Base-by-base conservation (phyloP, 1,139 yeast genomes). In the Sugiyamaella neomexicana region DNA sequence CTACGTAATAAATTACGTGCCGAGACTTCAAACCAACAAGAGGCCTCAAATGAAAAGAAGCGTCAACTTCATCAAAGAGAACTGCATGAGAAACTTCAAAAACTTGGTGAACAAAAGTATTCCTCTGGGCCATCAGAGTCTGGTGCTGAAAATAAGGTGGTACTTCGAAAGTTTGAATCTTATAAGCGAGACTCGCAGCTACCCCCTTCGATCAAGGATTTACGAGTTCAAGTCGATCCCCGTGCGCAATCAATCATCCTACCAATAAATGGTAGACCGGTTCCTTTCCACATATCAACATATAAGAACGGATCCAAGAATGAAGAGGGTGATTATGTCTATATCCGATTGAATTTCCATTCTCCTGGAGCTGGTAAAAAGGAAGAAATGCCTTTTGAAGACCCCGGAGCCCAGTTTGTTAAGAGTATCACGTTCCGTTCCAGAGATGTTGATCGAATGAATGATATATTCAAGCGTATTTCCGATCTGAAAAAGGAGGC, bases 241-340 rank as follows among this genome's bases (percentile, higher is more conserved):
- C 89, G 89, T 66, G 81, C 87, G 58, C 97, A 90, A 72, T 89
- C 98, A 0, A 87, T 93, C 54, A 81, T 93, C 58, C 75, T 93
- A 57, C 99, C 99, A 50, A 87, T 93, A 58, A 83, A 86, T 65
- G 99, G 99, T 58, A 81, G 99, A 67, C 97, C 99, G 1, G 99
- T 95, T 49, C 99, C 99, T 29, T 91, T 93, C 78, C 99, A 93
- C 70, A 90, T 93, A 65, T 89, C 90, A 68, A 78, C 97, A 7
- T 91, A 89, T 73, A 93, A 91, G 69, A 91, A 89, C 70, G 98
- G 97, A 49, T 87, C 96, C 23, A 93, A 90, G 67, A 89, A 86
- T 62, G 99, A 93, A 67, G 99, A 95, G 75, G 98, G 98, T 46
- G 98, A 91, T 62, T 90, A 81, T 69, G 91, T 96, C 1, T 91